phyloP scores from a whole-genome alignment of 208 protist species.

The Trypanosoma theileri region DNA sequence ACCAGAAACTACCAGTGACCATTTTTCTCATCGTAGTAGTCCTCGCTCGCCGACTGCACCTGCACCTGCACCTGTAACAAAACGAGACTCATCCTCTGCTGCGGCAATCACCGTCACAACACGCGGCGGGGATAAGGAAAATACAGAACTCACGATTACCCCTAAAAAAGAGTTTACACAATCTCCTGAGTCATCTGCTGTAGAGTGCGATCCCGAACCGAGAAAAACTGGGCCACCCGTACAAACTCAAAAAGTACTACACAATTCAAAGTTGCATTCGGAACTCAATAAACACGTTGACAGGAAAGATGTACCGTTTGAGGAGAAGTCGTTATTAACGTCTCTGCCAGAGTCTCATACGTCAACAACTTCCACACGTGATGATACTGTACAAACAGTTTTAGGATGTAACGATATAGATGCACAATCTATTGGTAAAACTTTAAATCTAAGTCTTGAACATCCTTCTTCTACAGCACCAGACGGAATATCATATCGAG shows the following conservation, averaged over 20 bases:
- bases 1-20: not conserved
- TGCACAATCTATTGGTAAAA: not conserved
- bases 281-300: no score
- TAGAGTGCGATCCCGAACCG: not conserved
- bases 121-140: not conserved
- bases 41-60: not conserved
- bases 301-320: no score
- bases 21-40: conserved; percentile 15
- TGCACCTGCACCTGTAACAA: not conserved
- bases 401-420: not conserved
- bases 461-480: conserved; percentile 1
- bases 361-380: not conserved
- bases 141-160: not conserved
- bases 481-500: not conserved
- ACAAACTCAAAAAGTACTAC: not conserved
- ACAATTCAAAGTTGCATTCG: no score
- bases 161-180: not conserved
- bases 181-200: not conserved
- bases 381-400: not conserved
- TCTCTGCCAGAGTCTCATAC: not conserved
- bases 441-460: not conserved
- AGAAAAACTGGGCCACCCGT: not conserved
- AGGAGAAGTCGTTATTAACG: not conserved
- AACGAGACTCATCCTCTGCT: not conserved
- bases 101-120: not conserved